These are phyloP conservation scores for Candida chilensis DNA, from an alignment of 805 yeast species.

Conservation along the genomic window DNA sequence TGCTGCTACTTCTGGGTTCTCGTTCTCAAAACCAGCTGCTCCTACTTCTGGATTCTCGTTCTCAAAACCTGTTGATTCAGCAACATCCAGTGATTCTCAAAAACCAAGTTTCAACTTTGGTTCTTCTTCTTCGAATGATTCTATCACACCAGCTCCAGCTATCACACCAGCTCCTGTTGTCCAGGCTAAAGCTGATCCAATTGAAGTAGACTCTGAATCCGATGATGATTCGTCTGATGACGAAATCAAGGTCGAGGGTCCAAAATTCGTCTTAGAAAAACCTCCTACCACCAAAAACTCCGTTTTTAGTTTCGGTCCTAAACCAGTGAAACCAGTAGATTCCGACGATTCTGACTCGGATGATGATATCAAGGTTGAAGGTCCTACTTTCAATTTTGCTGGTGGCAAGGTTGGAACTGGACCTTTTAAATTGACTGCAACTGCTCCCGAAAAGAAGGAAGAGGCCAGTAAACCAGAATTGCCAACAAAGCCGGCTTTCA, in stretches of 20 bases:
- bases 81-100: no score
- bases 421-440: conserved; percentile 14
- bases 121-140: no score
- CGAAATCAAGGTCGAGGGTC: conserved; percentile 23
- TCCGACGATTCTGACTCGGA: conserved; percentile 39
- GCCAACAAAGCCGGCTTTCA: neutral
- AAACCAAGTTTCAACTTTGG: no score
- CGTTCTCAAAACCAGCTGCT: neutral
- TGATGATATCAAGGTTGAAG: conserved; percentile 59
- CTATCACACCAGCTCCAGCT: neutral
- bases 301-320: conserved; percentile 26
- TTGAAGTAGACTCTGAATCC: conserved; percentile 11
- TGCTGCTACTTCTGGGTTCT: conserved; percentile 1
- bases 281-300: conserved; percentile 21
- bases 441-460: conserved; percentile 5
- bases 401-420: conserved; percentile 6
- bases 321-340: conserved; percentile 8
- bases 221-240: conserved; percentile 16
- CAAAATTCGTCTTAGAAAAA: conserved; percentile 19
- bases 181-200: conserved; percentile 2
- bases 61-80: neutral
- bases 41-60: neutral
- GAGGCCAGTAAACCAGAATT: no score
- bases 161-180: conserved; percentile 2
- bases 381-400: conserved; percentile 52